Evolutionary conservation across 148 eudicot species (phyloP).

Genomic region (Dysphania ambrosioides): DNA sequence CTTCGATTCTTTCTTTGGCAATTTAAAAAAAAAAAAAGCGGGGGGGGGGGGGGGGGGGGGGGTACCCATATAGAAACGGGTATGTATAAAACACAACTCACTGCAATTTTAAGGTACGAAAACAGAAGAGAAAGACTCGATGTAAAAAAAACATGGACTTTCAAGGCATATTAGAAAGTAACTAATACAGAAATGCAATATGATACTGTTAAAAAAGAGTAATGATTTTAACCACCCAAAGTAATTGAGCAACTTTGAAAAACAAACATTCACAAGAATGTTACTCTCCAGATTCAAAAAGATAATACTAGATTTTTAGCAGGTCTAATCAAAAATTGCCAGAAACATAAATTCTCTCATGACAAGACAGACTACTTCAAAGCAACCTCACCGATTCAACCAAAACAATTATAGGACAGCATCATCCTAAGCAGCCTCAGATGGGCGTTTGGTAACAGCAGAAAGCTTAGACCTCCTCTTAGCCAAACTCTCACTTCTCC

Average conservation of each 20-base stretch:
- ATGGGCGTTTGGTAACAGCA: constrained; percentile 28
- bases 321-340: constrained; percentile 19
- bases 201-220: background rate
- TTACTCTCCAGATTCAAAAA: constrained; percentile 4
- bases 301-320: background rate
- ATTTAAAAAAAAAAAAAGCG: no score
- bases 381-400: background rate
- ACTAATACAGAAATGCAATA: background rate
- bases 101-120: no score
- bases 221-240: background rate
- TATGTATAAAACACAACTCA: no score
- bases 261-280: constrained; percentile 1
- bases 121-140: no score
- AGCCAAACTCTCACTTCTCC: constrained; percentile 46
- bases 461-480: constrained; percentile 49
- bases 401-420: background rate
- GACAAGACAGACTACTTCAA: background rate
- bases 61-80: no score
- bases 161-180: background rate
- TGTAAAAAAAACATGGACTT: no score
- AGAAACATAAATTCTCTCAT: background rate
- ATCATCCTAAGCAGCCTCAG: constrained; percentile 29
- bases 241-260: background rate
- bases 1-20: no score
- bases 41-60: no score